Evolutionary conservation across 139 green algal species (phyloP), one percentile per base, ranked within the genome.

Genomic region (Eudorina sp.): DNA sequence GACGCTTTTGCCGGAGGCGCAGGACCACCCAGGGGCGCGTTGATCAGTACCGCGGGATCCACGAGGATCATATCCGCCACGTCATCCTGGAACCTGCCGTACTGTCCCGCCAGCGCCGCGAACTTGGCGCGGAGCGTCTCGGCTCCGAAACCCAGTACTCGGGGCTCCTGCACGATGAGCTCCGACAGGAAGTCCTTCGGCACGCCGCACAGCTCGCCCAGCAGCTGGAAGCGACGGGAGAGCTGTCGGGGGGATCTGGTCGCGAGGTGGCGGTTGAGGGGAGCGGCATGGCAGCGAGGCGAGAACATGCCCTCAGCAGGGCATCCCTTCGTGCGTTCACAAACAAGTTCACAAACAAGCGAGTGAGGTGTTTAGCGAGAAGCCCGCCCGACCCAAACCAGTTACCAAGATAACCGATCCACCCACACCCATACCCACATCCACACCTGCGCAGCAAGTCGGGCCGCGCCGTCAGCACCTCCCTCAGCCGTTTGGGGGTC

Each of bases 1-100:
- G 74, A 14, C 14, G 9, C 74, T 13, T 29, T 29, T 6, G 76
- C 21, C 4, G 53, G 53, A 51, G 36, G 34, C 53, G 38, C 19
- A n/a, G n/a, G n/a, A n/a, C n/a, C n/a, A n/a, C n/a, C n/a, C n/a
- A n/a, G n/a, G 3, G 58, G 48, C 19, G 89, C 89, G 9, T 84
- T 89, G 38, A 93, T 41, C 11, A 93, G 83, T 78, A 93, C 46
- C 3, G 31, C 36, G 0, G 90, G 90, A 58, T 93, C 90, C 43
- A 93, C 90, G n/a, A 93, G 69, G 40, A 93, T 76, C 83, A 91
- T 90, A 68, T 93, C 90, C 11, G 90, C 76, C 41, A 93, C 83
- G 89, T 93, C 90, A 53, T 91, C 86, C 34, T 76, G n/a, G 70
- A 88, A 80, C 68, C 48, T 58, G 68, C 83, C 83, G 48, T 81